Base-by-base conservation (phyloP, 2,329 filamentous ascomycete species). In the Talaromyces sp. region DNA sequence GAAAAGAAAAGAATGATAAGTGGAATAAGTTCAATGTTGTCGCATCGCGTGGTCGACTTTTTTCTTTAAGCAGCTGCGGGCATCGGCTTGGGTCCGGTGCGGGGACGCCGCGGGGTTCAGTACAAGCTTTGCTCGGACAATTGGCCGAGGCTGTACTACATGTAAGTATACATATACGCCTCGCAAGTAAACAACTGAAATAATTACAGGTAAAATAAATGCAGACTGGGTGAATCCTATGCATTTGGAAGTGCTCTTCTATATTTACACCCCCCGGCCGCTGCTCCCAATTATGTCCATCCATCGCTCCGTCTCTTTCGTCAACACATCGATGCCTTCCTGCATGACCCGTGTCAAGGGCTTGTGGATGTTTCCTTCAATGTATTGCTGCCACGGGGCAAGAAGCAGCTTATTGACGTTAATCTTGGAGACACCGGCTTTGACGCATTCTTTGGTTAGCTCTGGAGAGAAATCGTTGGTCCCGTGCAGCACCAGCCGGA, bases 381-480 rank as follows among this genome's bases (percentile, higher is more conserved):
- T 27, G 31, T 53, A 12, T 6, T 53, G 50, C 50, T 53, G 50
- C 50, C 50, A 53, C 19, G 50, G 50, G 19, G 50, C 50, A n/a
- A 53, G 26, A 3, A 53, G 19, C 5, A 53, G 50, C 50, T 31
- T 53, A n/a, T 56, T 56, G 54, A 56, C 54, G n/a, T 56, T 56
- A n/a, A 56, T 32, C 19, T 56, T 56, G 7, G 21, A 48, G 8
- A 56, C 54, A 7, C 54, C 54, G 24, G 54, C 35, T 31, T 48
- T 38, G 9, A 56, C 38, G 38, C 54, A 56, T 56, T 48, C 31
- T 43, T 56, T 56, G 38, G 46, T 32, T 9, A 56, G 26, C 8
- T 56, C 54, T n/a, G 54, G 54, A 24, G 43, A 19, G 54, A 56
- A 56, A 9, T 43, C 54, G 21, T 56, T 56, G 21, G 54, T 56